These are phyloP conservation scores for Pythium brassicae DNA, from an alignment of 352 stramenopile genomes.

Conservation along the genomic window DNA sequence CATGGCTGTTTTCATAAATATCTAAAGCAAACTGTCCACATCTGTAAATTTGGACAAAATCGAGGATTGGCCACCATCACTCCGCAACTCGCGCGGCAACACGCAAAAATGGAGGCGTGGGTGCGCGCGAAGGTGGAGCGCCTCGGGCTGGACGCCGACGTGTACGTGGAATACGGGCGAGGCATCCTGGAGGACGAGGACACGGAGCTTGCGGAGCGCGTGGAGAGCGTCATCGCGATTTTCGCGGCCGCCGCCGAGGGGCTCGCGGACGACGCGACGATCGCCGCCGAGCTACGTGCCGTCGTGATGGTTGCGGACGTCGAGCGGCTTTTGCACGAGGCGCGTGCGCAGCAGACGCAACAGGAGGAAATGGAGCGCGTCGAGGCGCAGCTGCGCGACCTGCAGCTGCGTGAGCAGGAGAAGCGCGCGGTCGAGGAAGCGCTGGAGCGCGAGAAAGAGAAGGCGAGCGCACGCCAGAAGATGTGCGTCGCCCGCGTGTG, in stretches of 20 bases:
- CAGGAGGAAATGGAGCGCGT: slow-evolving; percentile 32
- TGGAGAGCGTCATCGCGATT: slow-evolving; percentile 57
- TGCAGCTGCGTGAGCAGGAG: slow-evolving; percentile 56
- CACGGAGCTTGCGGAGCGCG: slow-evolving; percentile 61
- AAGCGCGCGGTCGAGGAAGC: slow-evolving; percentile 54
- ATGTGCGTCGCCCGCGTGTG: slow-evolving; percentile 25
- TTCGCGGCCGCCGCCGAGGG: slow-evolving; percentile 57
- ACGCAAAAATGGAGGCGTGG: slow-evolving; percentile 47
- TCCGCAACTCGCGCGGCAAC: too few relatives aligned
- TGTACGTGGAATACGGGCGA: slow-evolving; percentile 75
- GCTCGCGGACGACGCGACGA: slow-evolving; percentile 29
- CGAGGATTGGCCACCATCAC: too few relatives aligned
- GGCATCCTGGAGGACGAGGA: slow-evolving; percentile 72
- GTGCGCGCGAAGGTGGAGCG: slow-evolving; percentile 50
- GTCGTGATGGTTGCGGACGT: slow-evolving; percentile 47
- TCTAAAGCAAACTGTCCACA: neutral
- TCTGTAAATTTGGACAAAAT: neutral
- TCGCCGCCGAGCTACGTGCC: slow-evolving; percentile 36
- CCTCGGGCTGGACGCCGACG: slow-evolving; percentile 58
- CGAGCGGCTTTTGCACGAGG: slow-evolving; percentile 31
- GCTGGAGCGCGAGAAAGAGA: slow-evolving; percentile 50
- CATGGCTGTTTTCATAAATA: too few relatives aligned
- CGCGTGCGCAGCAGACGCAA: slow-evolving; percentile 28
- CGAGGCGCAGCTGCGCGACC: slow-evolving; percentile 46
- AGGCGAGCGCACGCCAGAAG: slow-evolving; percentile 55